Conservation (phyloP, 768 basidiomycete genomes). For the Hypholoma sublateritium region DNA sequence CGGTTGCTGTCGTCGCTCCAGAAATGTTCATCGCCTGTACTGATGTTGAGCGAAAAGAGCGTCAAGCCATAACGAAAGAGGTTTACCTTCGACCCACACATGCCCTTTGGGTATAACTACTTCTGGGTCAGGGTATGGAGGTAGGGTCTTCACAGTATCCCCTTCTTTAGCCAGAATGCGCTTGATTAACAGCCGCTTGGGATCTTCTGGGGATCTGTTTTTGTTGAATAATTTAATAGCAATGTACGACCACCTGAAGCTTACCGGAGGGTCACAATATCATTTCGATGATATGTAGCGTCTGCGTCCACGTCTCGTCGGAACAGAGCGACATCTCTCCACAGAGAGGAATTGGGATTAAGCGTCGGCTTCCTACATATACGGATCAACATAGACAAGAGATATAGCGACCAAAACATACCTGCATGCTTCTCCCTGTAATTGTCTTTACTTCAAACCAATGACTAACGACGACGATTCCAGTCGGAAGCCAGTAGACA, state of each 20-base stretch:
- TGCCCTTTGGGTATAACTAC: conserved; percentile 61
- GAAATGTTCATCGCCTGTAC: conserved; percentile 63
- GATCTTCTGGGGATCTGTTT: conserved; percentile 59
- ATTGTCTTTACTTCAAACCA: conserved; percentile 54
- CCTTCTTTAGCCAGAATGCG: conserved; percentile 65
- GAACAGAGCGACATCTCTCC: conserved; percentile 65
- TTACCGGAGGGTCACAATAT: conserved; percentile 66
- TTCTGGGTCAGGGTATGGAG: conserved; percentile 59
- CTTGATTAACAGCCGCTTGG: conserved; percentile 57
- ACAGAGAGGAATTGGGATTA: conserved; percentile 66
- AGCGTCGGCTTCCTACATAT: conserved; percentile 56
- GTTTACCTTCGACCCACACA: conserved; percentile 73
- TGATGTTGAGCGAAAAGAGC: not conserved
- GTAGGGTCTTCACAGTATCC: conserved; percentile 64
- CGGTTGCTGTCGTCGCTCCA: conserved; percentile 70
- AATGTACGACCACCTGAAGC: conserved; percentile 6
- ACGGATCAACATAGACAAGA: conserved; percentile 11
- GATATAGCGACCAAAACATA: conserved; percentile 24
- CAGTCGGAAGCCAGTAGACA: conserved; percentile 61
- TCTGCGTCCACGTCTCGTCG: conserved; percentile 45
- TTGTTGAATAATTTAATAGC: not conserved
- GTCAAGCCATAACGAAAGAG: not conserved
- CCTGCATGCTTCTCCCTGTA: conserved; percentile 75
- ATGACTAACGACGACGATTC: conserved; percentile 46
- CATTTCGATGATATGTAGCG: conserved; percentile 47